These are phyloP conservation scores for Alternaria incomplexa DNA, from an alignment of 2,329 filamentous ascomycete genomes.

Conservation along the genomic window DNA sequence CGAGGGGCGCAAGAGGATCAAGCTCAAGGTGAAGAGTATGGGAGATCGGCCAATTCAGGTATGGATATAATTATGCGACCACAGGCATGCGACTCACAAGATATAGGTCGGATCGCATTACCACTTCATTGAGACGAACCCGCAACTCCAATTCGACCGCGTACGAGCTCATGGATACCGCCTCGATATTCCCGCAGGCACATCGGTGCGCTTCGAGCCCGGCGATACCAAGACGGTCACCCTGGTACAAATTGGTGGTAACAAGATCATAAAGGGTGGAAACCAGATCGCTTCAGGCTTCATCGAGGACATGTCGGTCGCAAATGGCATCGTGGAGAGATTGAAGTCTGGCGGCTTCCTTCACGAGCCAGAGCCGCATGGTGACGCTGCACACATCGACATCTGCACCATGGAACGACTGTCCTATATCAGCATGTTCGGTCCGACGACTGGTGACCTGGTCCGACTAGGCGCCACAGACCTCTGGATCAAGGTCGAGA, in stretches of 20 bases:
- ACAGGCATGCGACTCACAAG: slow-evolving; percentile 6
- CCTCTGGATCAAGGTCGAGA: slow-evolving; percentile 89
- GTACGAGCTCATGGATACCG: slow-evolving; percentile 81
- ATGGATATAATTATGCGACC: slow-evolving; percentile 15
- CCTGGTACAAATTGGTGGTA: slow-evolving; percentile 85
- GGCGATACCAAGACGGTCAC: slow-evolving; percentile 90
- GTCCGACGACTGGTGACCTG: slow-evolving; percentile 86
- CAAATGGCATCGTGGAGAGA: slow-evolving; percentile 69
- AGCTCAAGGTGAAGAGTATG: slow-evolving; percentile 78
- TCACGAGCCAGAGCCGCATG: slow-evolving; percentile 71
- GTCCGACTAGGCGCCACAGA: slow-evolving; percentile 83
- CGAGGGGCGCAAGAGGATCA: slow-evolving; percentile 73
- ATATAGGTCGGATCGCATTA: slow-evolving; percentile 83
- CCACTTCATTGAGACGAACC: slow-evolving; percentile 95
- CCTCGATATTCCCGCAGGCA: slow-evolving; percentile 88
- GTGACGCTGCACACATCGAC: slow-evolving; percentile 63
- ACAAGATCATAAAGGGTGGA: slow-evolving; percentile 80
- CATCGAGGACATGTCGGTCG: slow-evolving; percentile 68
- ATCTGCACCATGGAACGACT: slow-evolving; percentile 75
- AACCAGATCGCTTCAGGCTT: slow-evolving; percentile 78
- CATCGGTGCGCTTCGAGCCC: slow-evolving; percentile 91
- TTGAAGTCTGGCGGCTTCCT: slow-evolving; percentile 78
- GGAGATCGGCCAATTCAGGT: slow-evolving; percentile 92
- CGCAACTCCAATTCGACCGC: slow-evolving; percentile 86
- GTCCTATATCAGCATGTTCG: slow-evolving; percentile 88